Conservation (phyloP, 805 yeast species). For the Naumovozyma castellii region DNA sequence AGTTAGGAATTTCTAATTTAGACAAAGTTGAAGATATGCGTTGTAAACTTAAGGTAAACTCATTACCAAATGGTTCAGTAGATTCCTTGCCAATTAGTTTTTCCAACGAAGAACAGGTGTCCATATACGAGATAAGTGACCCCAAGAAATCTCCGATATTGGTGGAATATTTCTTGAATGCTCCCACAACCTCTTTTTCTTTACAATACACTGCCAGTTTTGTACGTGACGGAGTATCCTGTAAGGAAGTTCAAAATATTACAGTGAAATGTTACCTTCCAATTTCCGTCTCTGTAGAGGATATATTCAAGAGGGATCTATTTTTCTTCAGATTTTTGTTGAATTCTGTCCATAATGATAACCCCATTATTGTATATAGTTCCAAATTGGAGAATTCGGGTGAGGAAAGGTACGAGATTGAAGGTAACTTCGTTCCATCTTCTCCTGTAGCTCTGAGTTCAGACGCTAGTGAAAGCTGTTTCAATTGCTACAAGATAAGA, state of each 20-base stretch:
- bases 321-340: slow-evolving; percentile 25
- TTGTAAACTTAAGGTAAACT: slow-evolving; percentile 2
- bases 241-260: slow-evolving; percentile 10
- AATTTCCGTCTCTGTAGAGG: slow-evolving; percentile 28
- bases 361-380: slow-evolving; percentile 18
- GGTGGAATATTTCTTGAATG: slow-evolving; percentile 13
- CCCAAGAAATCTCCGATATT: background rate
- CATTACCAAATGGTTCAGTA: background rate
- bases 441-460: slow-evolving; percentile 13
- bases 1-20: slow-evolving; percentile 8
- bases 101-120: background rate
- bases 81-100: slow-evolving; percentile 3
- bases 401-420: slow-evolving; percentile 9
- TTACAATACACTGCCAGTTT: slow-evolving; percentile 11
- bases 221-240: slow-evolving; percentile 4
- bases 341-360: slow-evolving; percentile 17
- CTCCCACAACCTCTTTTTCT: slow-evolving; percentile 12
- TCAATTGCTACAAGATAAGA: slow-evolving; percentile 20
- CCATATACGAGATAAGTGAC: background rate
- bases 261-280: slow-evolving; percentile 18
- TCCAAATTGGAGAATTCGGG: slow-evolving; percentile 8
- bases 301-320: slow-evolving; percentile 20
- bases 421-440: slow-evolving; percentile 15
- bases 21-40: slow-evolving; percentile 1
- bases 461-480: slow-evolving; percentile 15